Percentiles rank a stretch among this genome's conserved stretches.
These are phyloP conservation scores for Ogataea methylovora DNA, from an alignment of 805 yeast species.

Conservation along the genomic window DNA sequence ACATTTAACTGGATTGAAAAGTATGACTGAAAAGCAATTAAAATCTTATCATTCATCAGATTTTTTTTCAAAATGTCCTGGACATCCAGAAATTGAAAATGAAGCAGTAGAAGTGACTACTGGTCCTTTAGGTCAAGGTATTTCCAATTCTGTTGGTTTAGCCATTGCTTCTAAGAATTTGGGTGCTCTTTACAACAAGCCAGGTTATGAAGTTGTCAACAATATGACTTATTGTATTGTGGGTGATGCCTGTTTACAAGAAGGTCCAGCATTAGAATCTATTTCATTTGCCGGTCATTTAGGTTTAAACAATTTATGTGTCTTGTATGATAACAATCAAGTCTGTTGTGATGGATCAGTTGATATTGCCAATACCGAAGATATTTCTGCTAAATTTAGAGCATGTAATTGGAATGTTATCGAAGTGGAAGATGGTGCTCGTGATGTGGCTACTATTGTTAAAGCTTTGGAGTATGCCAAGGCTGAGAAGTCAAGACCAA, in stretches of 20 bases:
- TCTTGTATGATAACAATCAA: constrained; percentile 93
- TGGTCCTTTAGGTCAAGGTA: constrained; percentile 99
- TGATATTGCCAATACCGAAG: constrained; percentile 85
- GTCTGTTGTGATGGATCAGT: constrained; percentile 96
- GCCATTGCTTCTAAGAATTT: constrained; percentile 91
- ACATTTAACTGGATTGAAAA: constrained; percentile 78
- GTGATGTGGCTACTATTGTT: constrained; percentile 61
- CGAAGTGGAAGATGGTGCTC: constrained; percentile 73
- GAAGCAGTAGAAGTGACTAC: constrained; percentile 97
- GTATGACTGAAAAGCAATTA: constrained; percentile 27
- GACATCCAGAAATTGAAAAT: constrained; percentile 91
- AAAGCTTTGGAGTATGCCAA: constrained; percentile 28
- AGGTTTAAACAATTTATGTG: constrained; percentile 86
- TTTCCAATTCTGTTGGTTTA: constrained; percentile 90
- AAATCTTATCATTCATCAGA: constrained; percentile 52
- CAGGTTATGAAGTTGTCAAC: constrained; percentile 66
- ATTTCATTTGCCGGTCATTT: constrained; percentile 94
- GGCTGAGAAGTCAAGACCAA: constrained; percentile 61
- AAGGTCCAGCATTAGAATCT: constrained; percentile 95
- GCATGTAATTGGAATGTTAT: constrained; percentile 92
- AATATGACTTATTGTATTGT: constrained; percentile 70
- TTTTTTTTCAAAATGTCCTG: constrained; percentile 90
- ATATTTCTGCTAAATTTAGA: constrained; percentile 75
- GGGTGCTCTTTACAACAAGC: constrained; percentile 92
- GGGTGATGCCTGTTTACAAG: constrained; percentile 98